Base-by-base conservation (phyloP, 805 yeast species). In the Spathaspora girioi region DNA sequence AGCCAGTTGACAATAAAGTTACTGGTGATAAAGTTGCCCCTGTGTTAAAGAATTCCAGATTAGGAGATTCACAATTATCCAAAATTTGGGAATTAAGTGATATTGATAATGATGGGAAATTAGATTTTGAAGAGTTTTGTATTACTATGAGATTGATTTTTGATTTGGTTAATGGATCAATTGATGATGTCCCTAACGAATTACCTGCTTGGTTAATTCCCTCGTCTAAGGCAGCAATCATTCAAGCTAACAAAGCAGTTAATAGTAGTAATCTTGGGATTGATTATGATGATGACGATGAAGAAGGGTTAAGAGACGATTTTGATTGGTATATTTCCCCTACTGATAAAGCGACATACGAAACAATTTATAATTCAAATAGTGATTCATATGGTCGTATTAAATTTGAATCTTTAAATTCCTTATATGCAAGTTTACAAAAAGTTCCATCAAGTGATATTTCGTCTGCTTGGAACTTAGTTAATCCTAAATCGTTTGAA, bases 271-370 rank as follows among this genome's bases (percentile, higher is more conserved):
- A 59, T 48, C 45, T 55, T 38, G 54, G 54, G 2, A 51, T 51
- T 38, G 55, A 50, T 18, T 53, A 48, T 17, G 52, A 48, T 23
- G 74, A 67, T 52, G 83, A 81, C 49, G 87, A 79, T 56, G 90
- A 86, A 47, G 93, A 86, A 43, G 83, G 84, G 41, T 69, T 82
- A 47, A 76, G 84, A 44, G 78, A 83, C 38, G 89, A 84, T 60
- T 89, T 94, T 63, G 97, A 92, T 65, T 94, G 99, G 99, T 94
- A 94, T 70, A 91, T 94, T 57, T 84, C 97, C 3, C 98, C 97
- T 19, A 79, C 84, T 9, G 98, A 94, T 62, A 83, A 84, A 62
- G 59, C 81, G 2, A 80, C 86, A 14, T 94, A 94, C 69, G 93
- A 89, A 62, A 76, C 86, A 31, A 82, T 94, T 32, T 88, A 91